Base-by-base conservation (phyloP, 2,329 filamentous ascomycete genomes). In the Nannizzia gypsea region DNA sequence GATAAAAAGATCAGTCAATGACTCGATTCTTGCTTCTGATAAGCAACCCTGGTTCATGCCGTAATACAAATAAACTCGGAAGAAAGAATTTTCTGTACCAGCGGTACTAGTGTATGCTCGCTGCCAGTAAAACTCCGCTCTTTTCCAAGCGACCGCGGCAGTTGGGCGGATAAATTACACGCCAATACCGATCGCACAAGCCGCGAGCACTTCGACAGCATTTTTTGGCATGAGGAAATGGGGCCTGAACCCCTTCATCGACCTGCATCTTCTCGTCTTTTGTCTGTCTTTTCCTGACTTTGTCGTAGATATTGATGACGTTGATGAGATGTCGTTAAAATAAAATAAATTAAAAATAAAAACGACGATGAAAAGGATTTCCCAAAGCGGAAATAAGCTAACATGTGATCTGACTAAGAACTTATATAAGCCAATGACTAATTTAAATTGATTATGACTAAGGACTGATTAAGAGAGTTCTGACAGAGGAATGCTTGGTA, bases 151-250 rank as follows among this genome's bases (percentile, higher is more conserved):
- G 22, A 24, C 48, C 48, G 48, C 48, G 48, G 48, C n/a, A 31
- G 48, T 52, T 52, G 48, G 48, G 22, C 28, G 11, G 48, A 52
- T 52, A 28, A 52, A 52, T 52, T 52, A 52, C 48, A 52, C 24
- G 3, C 4, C 22, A 31, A 31, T 52, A 52, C 48, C 48, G 22
- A 52, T 13, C 48, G n/a, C 48, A 52, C 48, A 52, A 52, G 48
- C 48, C 48, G 22, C 11, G 48, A 5, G 48, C 20, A 22, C n/a
- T 24, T 36, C 13, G 31, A 46, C n/a, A 13, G 17, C 42, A 6
- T 4, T 20, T 22, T n/a, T 20, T 24, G 6, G 42, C 9, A 17
- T 8, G 6, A 8, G 6, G 17, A 22, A 24, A 46, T 22, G 8
- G 8, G 42, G 42, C 42, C 42, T 4, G 6, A 24, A 24, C n/a